Evolutionary conservation across 1,284 basidiomycete species (phyloP).

Genomic region (Naganishia sp.): DNA sequence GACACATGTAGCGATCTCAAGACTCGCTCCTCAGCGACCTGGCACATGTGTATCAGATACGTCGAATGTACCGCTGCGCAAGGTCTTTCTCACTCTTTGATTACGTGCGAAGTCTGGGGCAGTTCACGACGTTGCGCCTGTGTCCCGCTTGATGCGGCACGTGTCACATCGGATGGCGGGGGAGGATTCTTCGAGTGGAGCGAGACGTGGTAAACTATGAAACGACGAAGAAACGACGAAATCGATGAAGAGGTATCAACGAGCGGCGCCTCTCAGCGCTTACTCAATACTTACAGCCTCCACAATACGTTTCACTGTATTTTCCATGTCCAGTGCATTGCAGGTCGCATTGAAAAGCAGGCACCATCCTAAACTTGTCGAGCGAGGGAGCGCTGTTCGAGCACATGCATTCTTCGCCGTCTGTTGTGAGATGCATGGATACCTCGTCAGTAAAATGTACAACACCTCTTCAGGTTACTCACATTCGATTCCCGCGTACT

Average conservation of each 20-base stretch:
- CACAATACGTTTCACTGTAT: constrained; percentile 22
- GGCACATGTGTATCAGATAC: too few species aligned
- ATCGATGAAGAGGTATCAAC: too few species aligned
- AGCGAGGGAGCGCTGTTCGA: constrained; percentile 12
- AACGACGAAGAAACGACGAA: not conserved
- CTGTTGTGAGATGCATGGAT: not conserved
- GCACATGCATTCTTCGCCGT: constrained; percentile 10
- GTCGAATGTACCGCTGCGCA: too few species aligned
- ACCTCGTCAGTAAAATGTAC: not conserved
- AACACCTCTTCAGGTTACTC: not conserved
- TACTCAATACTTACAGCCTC: not conserved
- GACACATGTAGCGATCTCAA: too few species aligned
- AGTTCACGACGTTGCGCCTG: too few species aligned
- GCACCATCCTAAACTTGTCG: constrained; percentile 8
- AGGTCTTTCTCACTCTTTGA: too few species aligned
- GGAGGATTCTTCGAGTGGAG: not conserved
- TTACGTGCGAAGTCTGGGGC: too few species aligned
- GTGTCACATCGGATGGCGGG: too few species aligned
- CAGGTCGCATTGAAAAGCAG: constrained; percentile 8
- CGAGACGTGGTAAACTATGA: not conserved
- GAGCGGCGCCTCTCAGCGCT: not conserved
- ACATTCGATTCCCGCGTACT: constrained; percentile 24
- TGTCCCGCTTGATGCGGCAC: too few species aligned
- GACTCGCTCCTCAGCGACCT: too few species aligned
- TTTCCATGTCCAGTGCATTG: constrained; percentile 7